Conservation (phyloP, 768 basidiomycete species). For the Agaricus subrufescens region DNA sequence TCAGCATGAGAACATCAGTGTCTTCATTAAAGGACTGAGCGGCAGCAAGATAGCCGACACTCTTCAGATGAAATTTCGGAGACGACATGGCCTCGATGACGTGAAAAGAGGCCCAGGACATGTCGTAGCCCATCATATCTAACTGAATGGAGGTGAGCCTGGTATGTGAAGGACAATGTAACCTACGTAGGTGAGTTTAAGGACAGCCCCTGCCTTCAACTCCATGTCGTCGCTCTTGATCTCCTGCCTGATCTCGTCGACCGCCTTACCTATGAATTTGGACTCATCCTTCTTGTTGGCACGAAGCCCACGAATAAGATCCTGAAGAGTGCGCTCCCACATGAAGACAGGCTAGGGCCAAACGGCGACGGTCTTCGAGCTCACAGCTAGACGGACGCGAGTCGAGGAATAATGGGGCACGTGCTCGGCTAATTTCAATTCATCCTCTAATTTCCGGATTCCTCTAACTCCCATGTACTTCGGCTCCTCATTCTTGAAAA, state of each 20-base stretch:
- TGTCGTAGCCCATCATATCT: slow-evolving; percentile 95
- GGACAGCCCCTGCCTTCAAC: slow-evolving; percentile 88
- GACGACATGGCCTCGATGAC: slow-evolving; percentile 99
- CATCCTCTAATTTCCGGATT: no score
- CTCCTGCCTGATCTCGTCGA: slow-evolving; percentile 92
- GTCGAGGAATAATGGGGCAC: no score
- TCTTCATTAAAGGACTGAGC: slow-evolving; percentile 87
- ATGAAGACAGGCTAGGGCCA: slow-evolving; percentile 32
- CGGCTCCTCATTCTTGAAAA: no score
- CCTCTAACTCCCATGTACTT: no score
- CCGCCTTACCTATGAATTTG: slow-evolving; percentile 87
- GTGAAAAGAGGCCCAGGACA: slow-evolving; percentile 94
- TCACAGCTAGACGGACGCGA: no score
- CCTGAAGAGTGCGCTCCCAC: slow-evolving; percentile 97
- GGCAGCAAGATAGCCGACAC: slow-evolving; percentile 93
- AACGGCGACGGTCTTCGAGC: no score
- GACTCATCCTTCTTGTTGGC: slow-evolving; percentile 93
- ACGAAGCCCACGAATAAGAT: slow-evolving; percentile 91
- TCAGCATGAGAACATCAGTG: slow-evolving; percentile 96
- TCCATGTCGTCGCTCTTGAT: slow-evolving; percentile 95
- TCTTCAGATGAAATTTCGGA: slow-evolving; percentile 85
- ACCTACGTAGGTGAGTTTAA: slow-evolving; percentile 96
- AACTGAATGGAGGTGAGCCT: slow-evolving; percentile 47
- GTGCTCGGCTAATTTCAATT: not conserved
- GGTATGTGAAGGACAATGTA: slow-evolving; percentile 1